These are phyloP conservation scores for Globisporangium sylvaticum DNA, from an alignment of 352 stramenopile genomes.

Conservation along the genomic window DNA sequence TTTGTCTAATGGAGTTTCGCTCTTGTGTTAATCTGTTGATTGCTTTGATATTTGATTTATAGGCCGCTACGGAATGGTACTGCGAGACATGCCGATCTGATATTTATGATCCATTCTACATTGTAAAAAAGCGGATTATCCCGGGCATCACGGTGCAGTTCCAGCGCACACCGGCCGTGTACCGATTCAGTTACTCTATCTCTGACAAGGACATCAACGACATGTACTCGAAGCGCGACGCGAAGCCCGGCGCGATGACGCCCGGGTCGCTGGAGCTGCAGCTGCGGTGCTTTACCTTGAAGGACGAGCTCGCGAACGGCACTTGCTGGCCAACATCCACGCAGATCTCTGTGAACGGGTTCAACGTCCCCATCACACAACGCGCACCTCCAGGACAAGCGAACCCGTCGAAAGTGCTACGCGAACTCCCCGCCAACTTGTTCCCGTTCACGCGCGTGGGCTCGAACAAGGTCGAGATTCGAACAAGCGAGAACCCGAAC, in stretches of 20 bases:
- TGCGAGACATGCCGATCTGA: conserved; percentile 68
- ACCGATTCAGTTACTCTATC: conserved; percentile 66
- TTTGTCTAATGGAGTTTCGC: background rate
- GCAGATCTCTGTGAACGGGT: conserved; percentile 68
- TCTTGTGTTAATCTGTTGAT: background rate
- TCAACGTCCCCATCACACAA: conserved; percentile 60
- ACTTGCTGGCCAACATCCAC: conserved; percentile 71
- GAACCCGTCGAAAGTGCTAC: conserved; percentile 79
- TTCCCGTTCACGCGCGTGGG: conserved; percentile 63
- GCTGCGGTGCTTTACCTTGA: conserved; percentile 70
- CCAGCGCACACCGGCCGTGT: conserved; percentile 34
- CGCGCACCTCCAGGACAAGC: conserved; percentile 67
- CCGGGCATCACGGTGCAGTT: conserved; percentile 65
- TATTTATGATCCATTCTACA: conserved; percentile 70
- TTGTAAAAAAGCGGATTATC: conserved; percentile 53
- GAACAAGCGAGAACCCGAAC: conserved; percentile 53
- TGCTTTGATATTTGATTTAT: conserved; percentile 3
- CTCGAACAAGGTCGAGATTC: conserved; percentile 73
- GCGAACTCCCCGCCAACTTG: conserved; percentile 71
- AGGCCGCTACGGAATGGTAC: conserved; percentile 56
- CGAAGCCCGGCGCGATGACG: conserved; percentile 46
- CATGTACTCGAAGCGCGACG: conserved; percentile 55
- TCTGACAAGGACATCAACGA: conserved; percentile 71
- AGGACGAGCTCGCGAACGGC: conserved; percentile 63
- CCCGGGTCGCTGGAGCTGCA: conserved; percentile 69